These are phyloP conservation scores for Neospora caninum DNA, from an alignment of 169 alveolate species.

Conservation along the genomic window DNA sequence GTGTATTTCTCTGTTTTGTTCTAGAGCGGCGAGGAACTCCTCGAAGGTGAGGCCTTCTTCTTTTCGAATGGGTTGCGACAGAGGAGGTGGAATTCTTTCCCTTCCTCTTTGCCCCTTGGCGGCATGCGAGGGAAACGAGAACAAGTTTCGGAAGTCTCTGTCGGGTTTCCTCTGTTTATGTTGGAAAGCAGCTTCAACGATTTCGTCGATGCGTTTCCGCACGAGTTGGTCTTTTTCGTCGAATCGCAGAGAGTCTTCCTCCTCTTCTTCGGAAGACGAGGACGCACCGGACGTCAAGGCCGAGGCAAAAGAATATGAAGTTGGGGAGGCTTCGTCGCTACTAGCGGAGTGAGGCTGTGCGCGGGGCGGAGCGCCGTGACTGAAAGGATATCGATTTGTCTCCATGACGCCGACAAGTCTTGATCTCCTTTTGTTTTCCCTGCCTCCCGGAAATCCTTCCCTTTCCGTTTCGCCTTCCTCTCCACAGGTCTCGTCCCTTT, in stretches of 20 bases:
- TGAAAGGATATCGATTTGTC: neutral
- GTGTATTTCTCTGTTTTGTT: neutral
- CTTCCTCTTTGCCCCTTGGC: neutral
- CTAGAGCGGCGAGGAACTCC: constrained; percentile 7
- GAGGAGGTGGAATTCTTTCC: neutral
- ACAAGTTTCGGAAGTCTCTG: neutral
- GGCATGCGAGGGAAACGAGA: neutral
- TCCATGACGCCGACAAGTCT: neutral
- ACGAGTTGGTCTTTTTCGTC: neutral
- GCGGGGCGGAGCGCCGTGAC: neutral
- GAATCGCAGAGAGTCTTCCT: neutral
- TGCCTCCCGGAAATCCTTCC: neutral
- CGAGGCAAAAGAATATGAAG: neutral
- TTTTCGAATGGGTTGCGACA: neutral
- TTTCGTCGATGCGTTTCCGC: constrained; percentile 14
- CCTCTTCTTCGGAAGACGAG: constrained; percentile 2
- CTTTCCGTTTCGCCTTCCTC: neutral
- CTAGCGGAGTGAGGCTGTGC: neutral
- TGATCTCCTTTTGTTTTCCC: neutral
- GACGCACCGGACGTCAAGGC: neutral
- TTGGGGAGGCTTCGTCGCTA: neutral
- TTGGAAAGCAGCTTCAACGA: neutral
- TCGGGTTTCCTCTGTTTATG: constrained; percentile 1
- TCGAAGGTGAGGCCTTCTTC: constrained; percentile 35
- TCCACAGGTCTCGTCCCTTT: neutral